Evolutionary conservation across 2,329 filamentous ascomycete species (phyloP).

Genomic region (Cytospora schulzeri): DNA sequence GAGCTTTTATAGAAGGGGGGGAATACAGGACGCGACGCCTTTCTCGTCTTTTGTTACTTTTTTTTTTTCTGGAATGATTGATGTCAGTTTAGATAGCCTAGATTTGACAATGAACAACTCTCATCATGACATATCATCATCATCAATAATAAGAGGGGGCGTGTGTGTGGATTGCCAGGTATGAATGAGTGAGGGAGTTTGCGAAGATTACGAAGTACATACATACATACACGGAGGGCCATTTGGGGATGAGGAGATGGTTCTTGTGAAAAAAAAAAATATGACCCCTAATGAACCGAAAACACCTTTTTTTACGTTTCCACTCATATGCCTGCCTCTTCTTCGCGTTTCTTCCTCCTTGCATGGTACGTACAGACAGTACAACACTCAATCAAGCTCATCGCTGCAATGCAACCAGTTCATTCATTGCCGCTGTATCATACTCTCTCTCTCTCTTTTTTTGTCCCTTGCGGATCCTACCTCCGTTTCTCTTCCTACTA

Average conservation of each 20-base stretch:
- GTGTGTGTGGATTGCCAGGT: background rate
- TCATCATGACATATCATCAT: background rate
- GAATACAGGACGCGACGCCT: constrained; percentile 16
- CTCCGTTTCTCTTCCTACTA: background rate
- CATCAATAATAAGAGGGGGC: background rate
- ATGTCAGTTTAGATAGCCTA: constrained; percentile 20
- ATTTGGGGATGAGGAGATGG: background rate
- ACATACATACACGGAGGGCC: background rate
- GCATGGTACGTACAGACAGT: too few species aligned
- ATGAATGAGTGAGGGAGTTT: too few species aligned
- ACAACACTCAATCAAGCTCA: background rate
- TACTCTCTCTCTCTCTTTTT: background rate
- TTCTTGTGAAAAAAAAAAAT: background rate
- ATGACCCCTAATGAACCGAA: background rate
- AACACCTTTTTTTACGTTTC: constrained; percentile 3
- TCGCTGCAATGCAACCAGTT: constrained; percentile 1
- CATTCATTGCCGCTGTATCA: constrained; percentile 4
- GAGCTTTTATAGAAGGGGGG: constrained; percentile 10
- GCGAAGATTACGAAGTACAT: background rate
- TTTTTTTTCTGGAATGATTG: constrained; percentile 8
- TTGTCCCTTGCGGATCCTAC: background rate
- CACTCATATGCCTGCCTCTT: background rate
- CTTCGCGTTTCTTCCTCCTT: background rate
- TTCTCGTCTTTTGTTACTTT: background rate
- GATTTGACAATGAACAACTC: constrained; percentile 16